Evolutionary conservation across 805 yeast species (phyloP).

Genomic region (Candida ipomoeae): DNA sequence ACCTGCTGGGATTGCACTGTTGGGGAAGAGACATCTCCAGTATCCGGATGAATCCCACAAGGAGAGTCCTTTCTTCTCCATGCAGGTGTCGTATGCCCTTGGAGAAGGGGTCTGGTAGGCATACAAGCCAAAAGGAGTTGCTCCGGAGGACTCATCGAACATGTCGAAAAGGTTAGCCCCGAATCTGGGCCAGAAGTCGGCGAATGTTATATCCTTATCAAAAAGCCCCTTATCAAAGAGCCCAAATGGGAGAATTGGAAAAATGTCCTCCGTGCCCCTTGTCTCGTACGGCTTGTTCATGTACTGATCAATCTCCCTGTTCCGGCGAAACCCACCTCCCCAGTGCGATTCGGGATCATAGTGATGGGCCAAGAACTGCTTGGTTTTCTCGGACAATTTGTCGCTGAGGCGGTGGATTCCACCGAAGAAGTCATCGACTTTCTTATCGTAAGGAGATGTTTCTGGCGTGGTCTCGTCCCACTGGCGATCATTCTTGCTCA

Average conservation of each 20-base stretch:
- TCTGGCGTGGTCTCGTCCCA: slow-evolving; percentile 1
- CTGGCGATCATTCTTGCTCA: background rate
- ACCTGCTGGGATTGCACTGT: slow-evolving; percentile 32
- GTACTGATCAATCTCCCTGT: slow-evolving; percentile 11
- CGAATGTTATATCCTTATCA: background rate
- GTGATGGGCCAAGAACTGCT: slow-evolving; percentile 9
- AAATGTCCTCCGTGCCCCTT: slow-evolving; percentile 5
- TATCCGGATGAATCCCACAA: slow-evolving; percentile 82
- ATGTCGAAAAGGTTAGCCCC: slow-evolving; percentile 10
- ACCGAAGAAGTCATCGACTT: slow-evolving; percentile 22
- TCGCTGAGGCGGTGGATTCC: slow-evolving; percentile 24
- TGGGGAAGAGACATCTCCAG: slow-evolving; percentile 90
- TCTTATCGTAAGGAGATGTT: slow-evolving; percentile 18
- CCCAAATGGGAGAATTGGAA: background rate
- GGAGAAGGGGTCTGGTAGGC: slow-evolving; percentile 58
- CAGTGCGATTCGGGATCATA: slow-evolving; percentile 2
- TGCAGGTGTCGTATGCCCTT: slow-evolving; percentile 58
- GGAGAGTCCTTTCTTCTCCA: slow-evolving; percentile 59
- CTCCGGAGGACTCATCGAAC: slow-evolving; percentile 20
- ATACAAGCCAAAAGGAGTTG: slow-evolving; percentile 43
- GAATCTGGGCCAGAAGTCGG: slow-evolving; percentile 1
- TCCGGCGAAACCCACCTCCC: background rate
- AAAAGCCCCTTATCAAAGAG: slow-evolving; percentile 4
- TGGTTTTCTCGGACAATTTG: slow-evolving; percentile 24
- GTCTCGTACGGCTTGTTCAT: slow-evolving; percentile 23